Conservation (phyloP, 495 filamentous ascomycete genomes). For the Tuber indicum region DNA sequence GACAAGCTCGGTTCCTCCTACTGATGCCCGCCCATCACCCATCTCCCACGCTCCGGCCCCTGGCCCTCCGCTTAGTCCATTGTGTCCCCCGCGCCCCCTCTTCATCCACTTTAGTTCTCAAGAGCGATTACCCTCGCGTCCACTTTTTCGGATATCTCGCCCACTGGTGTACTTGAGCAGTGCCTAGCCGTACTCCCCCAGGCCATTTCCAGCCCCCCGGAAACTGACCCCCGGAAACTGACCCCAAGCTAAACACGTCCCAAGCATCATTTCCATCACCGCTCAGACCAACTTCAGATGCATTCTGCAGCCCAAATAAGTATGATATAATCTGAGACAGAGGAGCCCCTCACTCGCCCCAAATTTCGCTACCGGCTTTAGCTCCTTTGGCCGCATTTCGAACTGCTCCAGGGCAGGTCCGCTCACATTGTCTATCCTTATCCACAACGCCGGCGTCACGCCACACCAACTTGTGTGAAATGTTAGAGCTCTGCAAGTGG, state of each 20-base stretch:
- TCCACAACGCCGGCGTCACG: background rate
- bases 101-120: background rate
- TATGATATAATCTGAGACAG: background rate
- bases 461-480: background rate
- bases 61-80: background rate
- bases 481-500: background rate
- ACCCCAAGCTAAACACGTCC: background rate
- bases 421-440: background rate
- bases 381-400: background rate
- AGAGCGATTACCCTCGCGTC: background rate
- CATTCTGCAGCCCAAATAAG: background rate
- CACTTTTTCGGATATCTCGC: background rate
- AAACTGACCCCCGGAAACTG: background rate
- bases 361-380: slow-evolving; percentile 4
- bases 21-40: background rate
- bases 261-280: background rate
- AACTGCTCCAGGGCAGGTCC: background rate
- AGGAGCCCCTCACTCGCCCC: background rate
- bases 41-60: background rate
- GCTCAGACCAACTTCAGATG: background rate
- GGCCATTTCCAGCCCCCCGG: background rate
- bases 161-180: background rate
- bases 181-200: background rate
- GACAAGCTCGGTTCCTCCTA: background rate
- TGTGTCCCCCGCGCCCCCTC: background rate